These are phyloP conservation scores for Candida gigantensis DNA, from an alignment of 1,139 yeast species.

Conservation along the genomic window DNA sequence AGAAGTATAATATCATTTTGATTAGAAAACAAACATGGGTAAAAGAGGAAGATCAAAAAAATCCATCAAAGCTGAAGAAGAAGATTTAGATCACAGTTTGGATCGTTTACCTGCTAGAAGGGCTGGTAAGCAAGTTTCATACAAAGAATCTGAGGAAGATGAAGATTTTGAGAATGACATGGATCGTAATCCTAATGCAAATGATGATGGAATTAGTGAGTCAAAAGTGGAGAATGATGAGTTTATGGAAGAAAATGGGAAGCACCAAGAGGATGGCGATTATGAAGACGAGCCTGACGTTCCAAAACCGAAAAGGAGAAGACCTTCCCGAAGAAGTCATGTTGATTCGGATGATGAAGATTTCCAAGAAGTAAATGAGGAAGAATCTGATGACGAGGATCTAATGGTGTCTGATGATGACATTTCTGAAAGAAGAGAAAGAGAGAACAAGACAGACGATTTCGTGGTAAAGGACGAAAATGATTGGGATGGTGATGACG, in stretches of 20 bases:
- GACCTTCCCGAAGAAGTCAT: slow-evolving; percentile 13
- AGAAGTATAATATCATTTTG: neutral
- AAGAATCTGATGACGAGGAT: slow-evolving; percentile 28
- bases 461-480: slow-evolving; percentile 38
- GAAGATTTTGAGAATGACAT: slow-evolving; percentile 19
- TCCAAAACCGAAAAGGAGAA: slow-evolving; percentile 14
- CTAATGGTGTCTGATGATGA: slow-evolving; percentile 36
- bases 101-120: slow-evolving; percentile 19
- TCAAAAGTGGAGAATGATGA: slow-evolving; percentile 19
- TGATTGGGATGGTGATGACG: slow-evolving; percentile 32
- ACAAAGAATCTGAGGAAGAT: slow-evolving; percentile 21
- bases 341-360: slow-evolving; percentile 19
- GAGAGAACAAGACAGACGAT: slow-evolving; percentile 18
- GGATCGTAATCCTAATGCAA: slow-evolving; percentile 20
- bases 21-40: slow-evolving; percentile 13
- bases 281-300: slow-evolving; percentile 32
- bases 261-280: slow-evolving; percentile 14
- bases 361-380: slow-evolving; percentile 15
- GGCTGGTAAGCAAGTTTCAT: slow-evolving; percentile 17
- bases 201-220: slow-evolving; percentile 13
- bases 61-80: slow-evolving; percentile 11
- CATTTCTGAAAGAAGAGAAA: slow-evolving; percentile 26
- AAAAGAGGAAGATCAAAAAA: slow-evolving; percentile 13
- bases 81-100: slow-evolving; percentile 11
- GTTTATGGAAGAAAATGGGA: slow-evolving; percentile 16